phyloP scores from a whole-genome alignment of 768 basidiomycete species.

The Strobilomyces echinocephalus region DNA sequence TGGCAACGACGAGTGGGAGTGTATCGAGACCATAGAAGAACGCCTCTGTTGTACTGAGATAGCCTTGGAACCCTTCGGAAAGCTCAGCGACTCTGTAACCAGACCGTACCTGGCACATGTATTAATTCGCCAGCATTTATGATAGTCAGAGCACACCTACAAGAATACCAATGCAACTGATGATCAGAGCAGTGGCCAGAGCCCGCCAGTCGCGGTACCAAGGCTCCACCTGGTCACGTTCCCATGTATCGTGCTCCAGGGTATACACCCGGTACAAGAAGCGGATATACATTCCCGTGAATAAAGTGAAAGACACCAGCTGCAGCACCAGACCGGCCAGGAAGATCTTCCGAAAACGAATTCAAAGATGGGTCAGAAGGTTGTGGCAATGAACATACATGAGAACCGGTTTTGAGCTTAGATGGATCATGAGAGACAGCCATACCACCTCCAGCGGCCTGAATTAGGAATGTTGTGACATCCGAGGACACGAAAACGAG shows the following conservation, averaged over 20 bases:
- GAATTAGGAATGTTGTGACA: conserved; percentile 61
- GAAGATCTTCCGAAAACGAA: conserved; percentile 47
- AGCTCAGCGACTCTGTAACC: conserved; percentile 57
- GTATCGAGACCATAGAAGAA: conserved; percentile 69
- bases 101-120: conserved; percentile 51
- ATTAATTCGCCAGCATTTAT: neutral
- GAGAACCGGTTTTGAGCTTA: conserved; percentile 30
- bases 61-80: conserved; percentile 57
- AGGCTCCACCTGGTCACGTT: conserved; percentile 29
- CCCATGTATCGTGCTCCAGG: conserved; percentile 33
- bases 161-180: conserved; percentile 61
- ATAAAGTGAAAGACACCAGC: conserved; percentile 47
- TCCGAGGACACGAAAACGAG: conserved; percentile 59
- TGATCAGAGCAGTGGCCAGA: conserved; percentile 43
- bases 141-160: conserved; percentile 33
- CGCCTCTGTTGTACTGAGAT: conserved; percentile 51
- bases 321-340: conserved; percentile 55
- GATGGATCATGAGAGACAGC: neutral
- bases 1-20: conserved; percentile 59
- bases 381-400: conserved; percentile 26
- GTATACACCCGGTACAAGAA: conserved; percentile 48
- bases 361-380: conserved; percentile 23
- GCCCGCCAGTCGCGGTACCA: conserved; percentile 60
- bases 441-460: conserved; percentile 34
- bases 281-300: conserved; percentile 41